Conservation (phyloP, 139 green algal genomes). For the Tetradesmus obliquus region DNA sequence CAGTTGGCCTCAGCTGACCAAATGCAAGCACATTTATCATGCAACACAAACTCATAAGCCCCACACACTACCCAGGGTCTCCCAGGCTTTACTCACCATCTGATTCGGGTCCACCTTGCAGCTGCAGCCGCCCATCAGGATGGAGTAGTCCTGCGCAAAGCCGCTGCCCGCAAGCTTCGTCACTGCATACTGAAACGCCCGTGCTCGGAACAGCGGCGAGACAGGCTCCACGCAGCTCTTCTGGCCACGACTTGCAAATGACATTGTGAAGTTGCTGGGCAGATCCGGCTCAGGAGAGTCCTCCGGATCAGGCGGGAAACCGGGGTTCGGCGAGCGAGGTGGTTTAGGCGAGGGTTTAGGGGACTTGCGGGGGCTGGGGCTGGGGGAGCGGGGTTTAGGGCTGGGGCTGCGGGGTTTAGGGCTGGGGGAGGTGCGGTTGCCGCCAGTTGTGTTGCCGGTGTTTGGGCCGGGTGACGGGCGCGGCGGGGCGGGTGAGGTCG, state of each 20-base stretch:
- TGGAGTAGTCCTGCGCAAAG: constrained; percentile 1
- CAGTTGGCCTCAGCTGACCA: too few species aligned
- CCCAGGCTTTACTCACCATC: background rate
- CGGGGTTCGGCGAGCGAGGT: background rate
- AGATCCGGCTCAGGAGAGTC: background rate
- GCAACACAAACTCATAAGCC: too few species aligned
- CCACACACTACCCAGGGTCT: background rate
- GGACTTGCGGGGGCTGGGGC: background rate
- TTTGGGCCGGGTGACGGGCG: background rate
- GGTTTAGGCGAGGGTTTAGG: background rate
- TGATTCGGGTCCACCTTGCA: constrained; percentile 15
- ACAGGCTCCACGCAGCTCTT: background rate
- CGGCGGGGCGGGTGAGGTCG: background rate
- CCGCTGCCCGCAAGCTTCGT: background rate
- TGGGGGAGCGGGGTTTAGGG: background rate
- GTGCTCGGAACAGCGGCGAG: background rate
- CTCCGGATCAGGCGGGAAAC: background rate
- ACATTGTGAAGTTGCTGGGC: background rate
- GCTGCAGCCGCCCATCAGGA: background rate
- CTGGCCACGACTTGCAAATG: background rate
- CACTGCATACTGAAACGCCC: background rate
- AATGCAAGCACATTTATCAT: too few species aligned
- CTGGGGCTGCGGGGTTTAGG: background rate
- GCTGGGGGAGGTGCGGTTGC: background rate
- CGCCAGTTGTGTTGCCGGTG: background rate